Percentiles rank a stretch among this genome's conserved stretches.
These are phyloP conservation scores for Fusarium coffeatum DNA, from an alignment of 2,329 filamentous ascomycete species.

Conservation along the genomic window DNA sequence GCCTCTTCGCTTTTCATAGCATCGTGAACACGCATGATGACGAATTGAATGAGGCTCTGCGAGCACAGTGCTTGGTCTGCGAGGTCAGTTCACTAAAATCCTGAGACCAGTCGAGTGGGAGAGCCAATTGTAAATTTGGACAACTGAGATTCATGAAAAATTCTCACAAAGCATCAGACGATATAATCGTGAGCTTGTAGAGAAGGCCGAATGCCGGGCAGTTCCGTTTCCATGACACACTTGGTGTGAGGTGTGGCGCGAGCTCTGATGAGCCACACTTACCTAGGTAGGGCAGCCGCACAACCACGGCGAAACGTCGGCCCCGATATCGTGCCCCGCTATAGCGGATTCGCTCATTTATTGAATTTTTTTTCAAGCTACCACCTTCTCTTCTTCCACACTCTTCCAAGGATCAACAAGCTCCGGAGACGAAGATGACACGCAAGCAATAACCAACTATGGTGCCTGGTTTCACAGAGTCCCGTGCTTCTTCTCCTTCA, in stretches of 20 bases:
- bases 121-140: neutral
- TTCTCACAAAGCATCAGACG: slow-evolving; percentile 24
- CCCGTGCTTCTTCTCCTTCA: slow-evolving; percentile 38
- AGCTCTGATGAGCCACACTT: slow-evolving; percentile 17
- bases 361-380: slow-evolving; percentile 38
- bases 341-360: slow-evolving; percentile 42
- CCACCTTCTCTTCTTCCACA: slow-evolving; percentile 33
- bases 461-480: slow-evolving; percentile 44
- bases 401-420: slow-evolving; percentile 39
- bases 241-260: slow-evolving; percentile 24
- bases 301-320: slow-evolving; percentile 28
- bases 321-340: slow-evolving; percentile 37
- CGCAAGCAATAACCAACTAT: slow-evolving; percentile 50
- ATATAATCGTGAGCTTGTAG: slow-evolving; percentile 27
- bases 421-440: slow-evolving; percentile 49
- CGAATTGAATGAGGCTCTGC: slow-evolving; percentile 1
- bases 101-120: no score
- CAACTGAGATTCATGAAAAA: slow-evolving; percentile 1
- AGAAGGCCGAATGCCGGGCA: slow-evolving; percentile 26
- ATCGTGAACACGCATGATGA: slow-evolving; percentile 53
- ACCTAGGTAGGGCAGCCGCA: neutral
- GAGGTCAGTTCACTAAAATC: no score
- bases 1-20: slow-evolving; percentile 74
- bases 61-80: neutral
- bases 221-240: slow-evolving; percentile 39